A percentile compares a stretch with the other conserved stretches of the same genome.
Evolutionary conservation across 306 rosid genomes (phyloP).

Genomic region (Trichosanthes truncata): DNA sequence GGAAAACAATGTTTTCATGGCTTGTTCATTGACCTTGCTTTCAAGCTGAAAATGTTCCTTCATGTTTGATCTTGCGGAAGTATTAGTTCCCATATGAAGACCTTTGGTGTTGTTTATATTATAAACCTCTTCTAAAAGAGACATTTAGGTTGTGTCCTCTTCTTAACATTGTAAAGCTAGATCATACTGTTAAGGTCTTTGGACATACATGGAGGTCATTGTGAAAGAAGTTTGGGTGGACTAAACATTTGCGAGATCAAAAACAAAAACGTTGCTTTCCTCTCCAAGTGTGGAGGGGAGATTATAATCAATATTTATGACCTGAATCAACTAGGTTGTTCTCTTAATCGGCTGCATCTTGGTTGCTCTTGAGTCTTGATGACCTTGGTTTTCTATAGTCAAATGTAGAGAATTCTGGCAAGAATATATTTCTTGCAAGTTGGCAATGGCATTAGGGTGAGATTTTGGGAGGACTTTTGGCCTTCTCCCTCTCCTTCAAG

Average conservation of each 20-base stretch:
- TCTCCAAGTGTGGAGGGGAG: not conserved
- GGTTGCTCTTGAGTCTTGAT: not conserved
- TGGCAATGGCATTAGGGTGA: not conserved
- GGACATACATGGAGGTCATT: not conserved
- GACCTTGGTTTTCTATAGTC: not conserved
- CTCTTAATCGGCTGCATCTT: not conserved
- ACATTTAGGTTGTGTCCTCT: not conserved
- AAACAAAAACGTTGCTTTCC: not conserved
- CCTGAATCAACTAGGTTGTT: not conserved
- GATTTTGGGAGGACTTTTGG: not conserved
- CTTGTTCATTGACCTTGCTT: not conserved
- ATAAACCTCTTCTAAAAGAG: not conserved
- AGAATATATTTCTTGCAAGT: not conserved
- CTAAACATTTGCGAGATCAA: not conserved
- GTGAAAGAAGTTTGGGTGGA: not conserved
- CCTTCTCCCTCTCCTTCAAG: not conserved
- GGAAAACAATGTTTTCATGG: not conserved
- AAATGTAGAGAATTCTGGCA: too few species aligned
- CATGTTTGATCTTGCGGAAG: not conserved
- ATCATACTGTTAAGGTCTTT: not conserved
- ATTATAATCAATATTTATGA: not conserved
- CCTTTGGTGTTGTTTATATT: not conserved
- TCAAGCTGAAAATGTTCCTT: not conserved
- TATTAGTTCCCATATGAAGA: not conserved
- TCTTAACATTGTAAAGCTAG: not conserved